Evolutionary conservation across 139 green algal genomes (phyloP).

Genomic region (Closterium sp.): DNA sequence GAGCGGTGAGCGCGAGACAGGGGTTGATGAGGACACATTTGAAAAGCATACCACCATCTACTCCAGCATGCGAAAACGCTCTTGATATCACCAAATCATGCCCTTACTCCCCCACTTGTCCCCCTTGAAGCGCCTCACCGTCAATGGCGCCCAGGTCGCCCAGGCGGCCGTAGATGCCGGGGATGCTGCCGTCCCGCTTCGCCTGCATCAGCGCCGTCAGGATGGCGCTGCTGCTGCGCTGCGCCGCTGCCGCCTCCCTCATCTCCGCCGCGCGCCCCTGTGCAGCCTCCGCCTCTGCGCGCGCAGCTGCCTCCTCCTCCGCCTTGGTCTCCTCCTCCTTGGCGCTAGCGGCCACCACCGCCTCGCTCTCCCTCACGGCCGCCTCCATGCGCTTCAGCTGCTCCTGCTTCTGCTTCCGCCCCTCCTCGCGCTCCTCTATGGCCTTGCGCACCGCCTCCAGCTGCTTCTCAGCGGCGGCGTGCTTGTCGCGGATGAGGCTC

Average conservation of each 20-base stretch:
- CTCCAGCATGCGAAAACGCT: too few species aligned
- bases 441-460: slow-evolving; percentile 9
- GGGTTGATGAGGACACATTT: too few species aligned
- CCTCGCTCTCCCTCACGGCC: slow-evolving; percentile 34
- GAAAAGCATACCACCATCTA: too few species aligned
- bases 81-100: too few species aligned
- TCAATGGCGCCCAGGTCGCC: slow-evolving; percentile 95
- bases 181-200: slow-evolving; percentile 56
- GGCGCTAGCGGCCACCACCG: neutral
- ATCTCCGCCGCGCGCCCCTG: neutral
- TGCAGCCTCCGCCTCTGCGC: neutral
- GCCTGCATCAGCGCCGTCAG: slow-evolving; percentile 78
- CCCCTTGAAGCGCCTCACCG: slow-evolving; percentile 16
- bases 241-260: neutral
- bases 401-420: neutral
- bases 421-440: slow-evolving; percentile 3
- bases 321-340: neutral
- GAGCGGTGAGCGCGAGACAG: neutral
- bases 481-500: slow-evolving; percentile 48
- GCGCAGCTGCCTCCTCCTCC: neutral
- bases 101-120: too few species aligned
- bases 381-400: neutral
- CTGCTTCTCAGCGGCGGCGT: slow-evolving; percentile 22
- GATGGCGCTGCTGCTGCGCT: slow-evolving; percentile 53
- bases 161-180: slow-evolving; percentile 84